These are phyloP conservation scores for Murraya koenigii DNA, from an alignment of 345 rosid species.

Conservation along the genomic window DNA sequence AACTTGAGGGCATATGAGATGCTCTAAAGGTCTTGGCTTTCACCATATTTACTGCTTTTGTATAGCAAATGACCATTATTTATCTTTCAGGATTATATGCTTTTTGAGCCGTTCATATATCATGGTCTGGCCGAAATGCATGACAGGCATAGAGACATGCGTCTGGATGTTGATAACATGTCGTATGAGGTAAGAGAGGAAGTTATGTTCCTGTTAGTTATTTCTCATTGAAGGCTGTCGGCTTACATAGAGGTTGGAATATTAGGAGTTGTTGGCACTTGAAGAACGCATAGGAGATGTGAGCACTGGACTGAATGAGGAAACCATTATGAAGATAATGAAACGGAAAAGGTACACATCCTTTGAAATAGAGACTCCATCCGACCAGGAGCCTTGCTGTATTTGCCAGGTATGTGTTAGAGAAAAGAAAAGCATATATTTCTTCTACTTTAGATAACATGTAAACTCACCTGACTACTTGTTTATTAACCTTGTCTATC, in stretches of 20 bases:
- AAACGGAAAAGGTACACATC: constrained; percentile 45
- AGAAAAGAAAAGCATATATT: not conserved
- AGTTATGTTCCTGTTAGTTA: not conserved
- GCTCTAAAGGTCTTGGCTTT: not conserved
- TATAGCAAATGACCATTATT: constrained; percentile 14
- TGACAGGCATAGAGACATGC: constrained; percentile 90
- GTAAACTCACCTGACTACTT: not conserved
- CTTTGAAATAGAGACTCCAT: constrained; percentile 21
- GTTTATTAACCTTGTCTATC: not conserved
- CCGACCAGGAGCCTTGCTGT: constrained; percentile 78
- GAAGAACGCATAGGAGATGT: constrained; percentile 91
- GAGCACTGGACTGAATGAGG: constrained; percentile 79
- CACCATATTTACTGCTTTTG: not conserved
- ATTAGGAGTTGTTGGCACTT: constrained; percentile 81
- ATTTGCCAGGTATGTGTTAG: constrained; percentile 66
- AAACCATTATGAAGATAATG: constrained; percentile 50
- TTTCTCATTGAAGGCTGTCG: not conserved
- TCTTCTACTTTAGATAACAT: not conserved
- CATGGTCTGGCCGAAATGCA: constrained; percentile 72
- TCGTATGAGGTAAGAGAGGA: constrained; percentile 71
- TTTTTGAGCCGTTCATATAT: constrained; percentile 67
- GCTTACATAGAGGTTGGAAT: constrained; percentile 17
- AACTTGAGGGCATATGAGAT: constrained; percentile 8
- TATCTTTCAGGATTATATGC: constrained; percentile 70
- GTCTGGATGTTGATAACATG: constrained; percentile 97